Evolutionary conservation across 208 protist species (phyloP).

Genomic region (Phytomonas francai): DNA sequence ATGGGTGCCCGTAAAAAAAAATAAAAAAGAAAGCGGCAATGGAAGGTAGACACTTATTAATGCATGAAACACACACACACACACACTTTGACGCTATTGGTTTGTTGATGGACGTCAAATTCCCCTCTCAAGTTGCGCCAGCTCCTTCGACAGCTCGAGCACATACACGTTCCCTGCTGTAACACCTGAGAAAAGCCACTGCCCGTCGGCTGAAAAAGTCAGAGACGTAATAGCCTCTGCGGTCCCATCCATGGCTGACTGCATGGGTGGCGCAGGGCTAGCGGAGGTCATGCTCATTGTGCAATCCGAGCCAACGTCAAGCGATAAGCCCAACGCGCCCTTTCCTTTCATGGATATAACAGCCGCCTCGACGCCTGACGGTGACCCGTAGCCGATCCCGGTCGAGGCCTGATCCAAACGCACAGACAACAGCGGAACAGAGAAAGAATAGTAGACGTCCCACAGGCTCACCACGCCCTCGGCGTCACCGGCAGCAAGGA

Average conservation of each 20-base stretch:
- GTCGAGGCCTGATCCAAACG: constrained; percentile 17
- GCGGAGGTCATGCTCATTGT: constrained; percentile 10
- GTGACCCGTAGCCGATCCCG: constrained; percentile 11
- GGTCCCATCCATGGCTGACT: constrained; percentile 11
- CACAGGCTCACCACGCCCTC: constrained; percentile 50
- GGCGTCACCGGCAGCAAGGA: constrained; percentile 63
- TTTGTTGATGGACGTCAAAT: not conserved
- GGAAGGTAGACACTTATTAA: not conserved
- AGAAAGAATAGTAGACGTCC: constrained; percentile 34
- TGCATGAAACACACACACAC: not conserved
- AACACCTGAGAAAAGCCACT: constrained; percentile 50
- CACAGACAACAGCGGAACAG: constrained; percentile 31
- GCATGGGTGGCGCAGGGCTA: constrained; percentile 11
- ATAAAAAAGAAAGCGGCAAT: not conserved
- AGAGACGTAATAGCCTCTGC: constrained; percentile 32
- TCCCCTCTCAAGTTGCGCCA: constrained; percentile 6
- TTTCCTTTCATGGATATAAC: constrained; percentile 4
- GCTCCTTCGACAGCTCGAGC: constrained; percentile 22
- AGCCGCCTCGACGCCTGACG: constrained; percentile 14
- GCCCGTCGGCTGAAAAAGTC: constrained; percentile 44
- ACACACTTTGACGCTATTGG: not conserved
- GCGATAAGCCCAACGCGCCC: not conserved
- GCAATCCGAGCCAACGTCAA: not conserved
- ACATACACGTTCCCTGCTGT: constrained; percentile 40
- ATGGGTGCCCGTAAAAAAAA: not conserved